Conservation (phyloP, 306 rosid genomes). For the Notholithocarpus densiflorus region DNA sequence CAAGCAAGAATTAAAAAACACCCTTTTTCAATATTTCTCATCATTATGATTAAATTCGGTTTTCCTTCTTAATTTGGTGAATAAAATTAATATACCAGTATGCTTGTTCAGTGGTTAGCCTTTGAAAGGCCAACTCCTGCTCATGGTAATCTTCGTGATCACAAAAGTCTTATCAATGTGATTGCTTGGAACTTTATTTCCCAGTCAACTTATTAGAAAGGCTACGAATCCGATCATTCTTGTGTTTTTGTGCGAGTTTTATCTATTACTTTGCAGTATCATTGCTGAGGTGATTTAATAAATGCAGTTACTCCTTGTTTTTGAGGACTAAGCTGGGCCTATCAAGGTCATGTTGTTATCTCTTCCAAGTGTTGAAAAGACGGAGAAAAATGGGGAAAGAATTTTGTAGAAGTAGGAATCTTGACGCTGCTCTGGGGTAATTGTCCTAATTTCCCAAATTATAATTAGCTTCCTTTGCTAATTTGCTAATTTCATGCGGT, state of each 20-base stretch:
- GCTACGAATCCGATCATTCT: not conserved
- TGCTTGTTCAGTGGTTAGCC: not conserved
- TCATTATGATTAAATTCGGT: not conserved
- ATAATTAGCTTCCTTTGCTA: too few species aligned
- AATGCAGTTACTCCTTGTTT: too few species aligned
- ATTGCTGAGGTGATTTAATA: too few species aligned
- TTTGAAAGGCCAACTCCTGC: not conserved
- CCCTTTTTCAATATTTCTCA: not conserved
- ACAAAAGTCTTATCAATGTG: not conserved
- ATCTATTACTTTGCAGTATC: not conserved
- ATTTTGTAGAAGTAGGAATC: too few species aligned
- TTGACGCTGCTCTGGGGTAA: too few species aligned
- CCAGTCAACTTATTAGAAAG: not conserved
- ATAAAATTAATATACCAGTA: not conserved
- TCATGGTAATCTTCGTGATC: not conserved
- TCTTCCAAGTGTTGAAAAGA: not conserved
- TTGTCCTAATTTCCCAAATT: too few species aligned
- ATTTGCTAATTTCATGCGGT: too few species aligned
- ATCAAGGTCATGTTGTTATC: too few species aligned
- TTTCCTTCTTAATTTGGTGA: not conserved
- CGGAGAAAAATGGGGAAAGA: not conserved
- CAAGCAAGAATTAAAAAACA: slow-evolving; percentile 5
- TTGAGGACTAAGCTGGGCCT: too few species aligned
- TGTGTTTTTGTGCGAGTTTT: not conserved
- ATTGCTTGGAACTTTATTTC: not conserved